phyloP scores from a whole-genome alignment of 176 grass and related monocot genomes.

The Phoenix roebelenii region DNA sequence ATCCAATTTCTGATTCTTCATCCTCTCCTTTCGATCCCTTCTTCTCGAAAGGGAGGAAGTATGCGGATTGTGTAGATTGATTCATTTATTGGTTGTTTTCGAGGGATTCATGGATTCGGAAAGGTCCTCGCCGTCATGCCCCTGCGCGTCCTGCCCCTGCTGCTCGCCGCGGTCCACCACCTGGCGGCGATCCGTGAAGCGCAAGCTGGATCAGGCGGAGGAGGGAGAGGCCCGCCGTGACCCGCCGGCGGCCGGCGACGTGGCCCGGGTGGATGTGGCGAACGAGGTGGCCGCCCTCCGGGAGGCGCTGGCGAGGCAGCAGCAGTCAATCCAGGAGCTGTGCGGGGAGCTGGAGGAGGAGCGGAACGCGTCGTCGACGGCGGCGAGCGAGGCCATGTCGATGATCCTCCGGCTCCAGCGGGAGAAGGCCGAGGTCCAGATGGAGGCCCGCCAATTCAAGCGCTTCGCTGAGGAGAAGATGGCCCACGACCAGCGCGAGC shows the following conservation, averaged over 20 bases:
- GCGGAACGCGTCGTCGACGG: conserved; percentile 63
- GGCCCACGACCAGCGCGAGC: conserved; percentile 58
- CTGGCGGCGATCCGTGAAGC: conserved; percentile 74
- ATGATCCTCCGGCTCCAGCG: conserved; percentile 95
- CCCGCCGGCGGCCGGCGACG: not conserved
- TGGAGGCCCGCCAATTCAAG: conserved; percentile 96
- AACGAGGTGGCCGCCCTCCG: conserved; percentile 47
- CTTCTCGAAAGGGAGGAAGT: too few species aligned
- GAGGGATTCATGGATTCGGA: too few species aligned
- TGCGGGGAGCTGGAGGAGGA: conserved; percentile 73
- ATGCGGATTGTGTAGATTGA: too few species aligned
- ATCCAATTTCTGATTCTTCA: too few species aligned
- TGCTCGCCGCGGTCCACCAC: conserved; percentile 30
- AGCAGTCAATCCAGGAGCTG: conserved; percentile 49
- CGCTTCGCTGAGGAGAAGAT: conserved; percentile 95
- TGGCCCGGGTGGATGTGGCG: conserved; percentile 54
- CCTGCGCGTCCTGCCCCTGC: conserved; percentile 36
- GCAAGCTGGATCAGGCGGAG: conserved; percentile 35
- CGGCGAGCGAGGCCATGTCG: conserved; percentile 90
- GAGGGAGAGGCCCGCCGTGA: too few species aligned
- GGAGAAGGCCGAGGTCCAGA: conserved; percentile 90
- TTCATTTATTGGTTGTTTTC: too few species aligned
- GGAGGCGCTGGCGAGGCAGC: conserved; percentile 45
- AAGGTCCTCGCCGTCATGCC: not conserved
- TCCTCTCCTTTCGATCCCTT: too few species aligned